These are phyloP conservation scores for Fusarium citri DNA, from an alignment of 2,329 filamentous ascomycete genomes.

Conservation along the genomic window DNA sequence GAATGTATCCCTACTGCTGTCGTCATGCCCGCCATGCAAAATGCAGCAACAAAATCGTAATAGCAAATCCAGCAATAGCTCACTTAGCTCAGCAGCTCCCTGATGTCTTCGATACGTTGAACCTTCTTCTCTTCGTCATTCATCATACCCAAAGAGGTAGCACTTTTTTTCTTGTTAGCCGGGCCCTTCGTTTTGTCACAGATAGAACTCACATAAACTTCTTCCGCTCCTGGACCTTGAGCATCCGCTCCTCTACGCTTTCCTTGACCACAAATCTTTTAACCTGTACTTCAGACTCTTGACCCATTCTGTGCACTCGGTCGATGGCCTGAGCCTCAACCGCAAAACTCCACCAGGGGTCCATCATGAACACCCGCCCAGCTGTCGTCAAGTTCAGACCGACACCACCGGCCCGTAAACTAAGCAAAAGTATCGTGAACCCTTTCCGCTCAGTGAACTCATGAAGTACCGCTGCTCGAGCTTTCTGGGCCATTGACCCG, in stretches of 20 bases:
- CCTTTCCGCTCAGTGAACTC: constrained; percentile 72
- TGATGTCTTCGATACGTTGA: constrained; percentile 93
- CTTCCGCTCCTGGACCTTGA: constrained; percentile 93
- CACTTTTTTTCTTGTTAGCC: constrained; percentile 63
- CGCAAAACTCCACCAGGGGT: constrained; percentile 99
- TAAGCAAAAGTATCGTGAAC: constrained; percentile 83
- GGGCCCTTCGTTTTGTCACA: not conserved
- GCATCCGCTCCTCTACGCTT: constrained; percentile 95
- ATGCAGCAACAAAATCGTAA: constrained; percentile 2
- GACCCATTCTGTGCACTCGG: constrained; percentile 96
- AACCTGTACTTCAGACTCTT: constrained; percentile 86
- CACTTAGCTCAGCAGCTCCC: constrained; percentile 78
- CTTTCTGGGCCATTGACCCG: constrained; percentile 88
- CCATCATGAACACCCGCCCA: constrained; percentile 97
- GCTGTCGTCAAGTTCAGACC: constrained; percentile 93
- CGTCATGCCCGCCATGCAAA: not conserved
- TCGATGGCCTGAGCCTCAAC: constrained; percentile 98
- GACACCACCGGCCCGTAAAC: constrained; percentile 89
- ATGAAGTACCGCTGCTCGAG: constrained; percentile 79
- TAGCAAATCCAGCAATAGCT: not conserved
- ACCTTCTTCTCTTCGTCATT: constrained; percentile 91
- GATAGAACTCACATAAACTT: constrained; percentile 83
- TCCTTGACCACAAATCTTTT: constrained; percentile 88
- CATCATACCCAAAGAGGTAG: constrained; percentile 95
- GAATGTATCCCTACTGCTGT: constrained; percentile 11